Conservation (phyloP, 345 rosid species). For the Chamaenerion angustifolium region DNA sequence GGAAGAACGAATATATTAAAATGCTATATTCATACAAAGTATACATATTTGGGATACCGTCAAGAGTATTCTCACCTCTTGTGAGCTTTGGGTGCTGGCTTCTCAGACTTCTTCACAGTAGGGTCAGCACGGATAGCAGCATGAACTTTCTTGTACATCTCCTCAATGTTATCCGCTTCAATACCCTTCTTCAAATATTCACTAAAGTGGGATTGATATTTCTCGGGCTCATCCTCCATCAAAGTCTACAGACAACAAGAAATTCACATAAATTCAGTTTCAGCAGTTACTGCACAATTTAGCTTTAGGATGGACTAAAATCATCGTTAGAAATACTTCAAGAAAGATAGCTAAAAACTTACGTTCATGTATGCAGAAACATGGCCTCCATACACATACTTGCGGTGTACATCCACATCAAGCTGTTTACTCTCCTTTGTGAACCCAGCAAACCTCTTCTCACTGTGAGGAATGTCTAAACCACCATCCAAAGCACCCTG, state of each 20-base stretch:
- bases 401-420: conserved; percentile 63
- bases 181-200: conserved; percentile 45
- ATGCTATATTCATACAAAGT: no score
- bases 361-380: conserved; percentile 67
- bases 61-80: conserved; percentile 29
- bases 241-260: conserved; percentile 18
- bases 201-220: conserved; percentile 51
- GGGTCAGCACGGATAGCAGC: conserved; percentile 71
- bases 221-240: conserved; percentile 55
- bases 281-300: no score
- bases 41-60: background rate
- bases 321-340: no score
- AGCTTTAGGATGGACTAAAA: no score
- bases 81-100: conserved; percentile 40
- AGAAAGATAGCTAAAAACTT: background rate
- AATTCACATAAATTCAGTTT: background rate
- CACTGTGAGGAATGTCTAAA: conserved; percentile 79
- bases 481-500: conserved; percentile 92
- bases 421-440: conserved; percentile 53
- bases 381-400: conserved; percentile 66
- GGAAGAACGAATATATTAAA: background rate
- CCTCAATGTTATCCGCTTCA: conserved; percentile 43
- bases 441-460: conserved; percentile 77
- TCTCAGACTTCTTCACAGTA: conserved; percentile 28
- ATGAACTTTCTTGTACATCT: conserved; percentile 53